Conservation (phyloP, 495 filamentous ascomycete genomes). For the Penicillium ucsense region DNA sequence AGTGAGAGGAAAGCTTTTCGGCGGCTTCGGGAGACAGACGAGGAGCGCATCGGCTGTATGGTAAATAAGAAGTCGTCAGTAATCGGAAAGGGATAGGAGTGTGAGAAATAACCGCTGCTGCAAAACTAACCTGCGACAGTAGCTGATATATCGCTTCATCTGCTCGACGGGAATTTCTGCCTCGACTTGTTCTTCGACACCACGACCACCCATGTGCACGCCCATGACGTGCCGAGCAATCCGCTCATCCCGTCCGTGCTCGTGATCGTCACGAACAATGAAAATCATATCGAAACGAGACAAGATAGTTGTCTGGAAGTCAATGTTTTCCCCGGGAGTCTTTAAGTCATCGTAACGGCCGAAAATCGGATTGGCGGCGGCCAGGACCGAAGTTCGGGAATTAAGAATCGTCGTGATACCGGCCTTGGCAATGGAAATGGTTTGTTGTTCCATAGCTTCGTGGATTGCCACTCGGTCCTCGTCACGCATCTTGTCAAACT, state of each 20-base stretch:
- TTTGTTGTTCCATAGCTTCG: constrained; percentile 99
- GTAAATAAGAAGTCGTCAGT: constrained; percentile 24
- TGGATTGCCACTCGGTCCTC: constrained; percentile 98
- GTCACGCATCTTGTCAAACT: constrained; percentile 99
- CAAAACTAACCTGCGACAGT: constrained; percentile 76
- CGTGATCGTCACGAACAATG: constrained; percentile 94
- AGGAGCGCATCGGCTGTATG: constrained; percentile 72
- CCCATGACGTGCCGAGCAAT: constrained; percentile 97
- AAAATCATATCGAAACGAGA: constrained; percentile 99
- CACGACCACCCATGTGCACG: constrained; percentile 88
- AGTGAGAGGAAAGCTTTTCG: constrained; percentile 95
- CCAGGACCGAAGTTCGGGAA: constrained; percentile 87
- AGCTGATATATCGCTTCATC: constrained; percentile 97
- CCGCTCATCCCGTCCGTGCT: constrained; percentile 76
- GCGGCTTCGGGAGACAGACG: constrained; percentile 86
- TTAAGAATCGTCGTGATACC: constrained; percentile 99
- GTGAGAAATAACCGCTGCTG: not conserved
- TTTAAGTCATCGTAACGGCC: constrained; percentile 98
- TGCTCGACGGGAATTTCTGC: constrained; percentile 87
- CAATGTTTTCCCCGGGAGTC: constrained; percentile 95
- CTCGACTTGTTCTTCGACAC: constrained; percentile 71
- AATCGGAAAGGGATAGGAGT: not conserved
- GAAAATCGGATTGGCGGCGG: constrained; percentile 95
- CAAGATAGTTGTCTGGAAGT: constrained; percentile 98
- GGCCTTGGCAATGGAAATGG: constrained; percentile 98